These are phyloP conservation scores for Boletellus ananiceps DNA, from an alignment of 768 basidiomycete genomes.

Conservation along the genomic window DNA sequence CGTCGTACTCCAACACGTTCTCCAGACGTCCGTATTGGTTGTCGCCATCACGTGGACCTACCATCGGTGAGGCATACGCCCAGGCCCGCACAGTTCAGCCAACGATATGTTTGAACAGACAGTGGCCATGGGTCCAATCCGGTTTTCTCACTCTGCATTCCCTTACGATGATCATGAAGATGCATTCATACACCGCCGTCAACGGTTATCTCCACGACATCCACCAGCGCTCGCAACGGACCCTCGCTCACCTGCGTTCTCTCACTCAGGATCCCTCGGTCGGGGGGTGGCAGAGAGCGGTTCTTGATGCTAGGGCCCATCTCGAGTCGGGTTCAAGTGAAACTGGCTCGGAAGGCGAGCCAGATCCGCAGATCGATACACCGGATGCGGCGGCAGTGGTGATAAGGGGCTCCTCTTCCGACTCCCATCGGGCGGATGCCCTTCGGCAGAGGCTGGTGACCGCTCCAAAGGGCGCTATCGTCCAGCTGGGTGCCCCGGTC, in stretches of 20 bases:
- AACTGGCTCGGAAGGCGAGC: constrained; percentile 11
- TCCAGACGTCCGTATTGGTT: constrained; percentile 71
- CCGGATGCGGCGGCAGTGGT: constrained; percentile 44
- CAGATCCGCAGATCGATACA: constrained; percentile 33
- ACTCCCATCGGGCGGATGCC: constrained; percentile 46
- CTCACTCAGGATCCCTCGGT: constrained; percentile 38
- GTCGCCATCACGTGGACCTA: constrained; percentile 86
- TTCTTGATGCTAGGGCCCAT: constrained; percentile 43
- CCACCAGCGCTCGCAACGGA: constrained; percentile 40
- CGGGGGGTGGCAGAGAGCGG: constrained; percentile 68
- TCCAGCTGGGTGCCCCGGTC: constrained; percentile 3
- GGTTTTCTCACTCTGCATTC: constrained; percentile 87
- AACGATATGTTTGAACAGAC: constrained; percentile 36
- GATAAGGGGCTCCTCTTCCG: constrained; percentile 46
- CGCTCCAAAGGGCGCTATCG: constrained; percentile 17
- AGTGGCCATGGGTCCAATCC: constrained; percentile 98
- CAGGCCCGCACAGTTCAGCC: not conserved
- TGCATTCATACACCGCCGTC: constrained; percentile 89
- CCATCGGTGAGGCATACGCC: constrained; percentile 49
- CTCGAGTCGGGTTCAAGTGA: constrained; percentile 27
- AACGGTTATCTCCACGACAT: constrained; percentile 77
- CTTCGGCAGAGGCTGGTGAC: constrained; percentile 56
- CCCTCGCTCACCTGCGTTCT: constrained; percentile 43
- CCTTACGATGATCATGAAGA: constrained; percentile 90
- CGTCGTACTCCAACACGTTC: constrained; percentile 69